Percentiles rank a stretch among this genome's conserved stretches.
phyloP scores from a whole-genome alignment of 78 protist species.

The Protostelium mycophagum region DNA sequence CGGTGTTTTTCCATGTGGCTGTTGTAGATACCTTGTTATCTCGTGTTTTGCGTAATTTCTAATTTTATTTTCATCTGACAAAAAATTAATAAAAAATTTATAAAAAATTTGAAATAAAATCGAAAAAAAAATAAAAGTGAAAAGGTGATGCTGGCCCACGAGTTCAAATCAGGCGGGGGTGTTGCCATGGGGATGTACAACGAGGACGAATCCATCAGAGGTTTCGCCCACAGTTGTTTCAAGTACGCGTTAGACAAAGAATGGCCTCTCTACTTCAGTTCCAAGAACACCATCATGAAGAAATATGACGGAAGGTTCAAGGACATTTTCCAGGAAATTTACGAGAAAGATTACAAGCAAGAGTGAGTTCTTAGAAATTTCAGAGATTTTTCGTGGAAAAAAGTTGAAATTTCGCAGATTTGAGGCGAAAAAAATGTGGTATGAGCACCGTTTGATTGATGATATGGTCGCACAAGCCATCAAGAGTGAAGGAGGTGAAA shows the following conservation, averaged over 20 bases:
- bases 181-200: slow-evolving; percentile 93
- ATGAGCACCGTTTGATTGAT: slow-evolving; percentile 93
- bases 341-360: slow-evolving; percentile 22
- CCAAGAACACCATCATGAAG: slow-evolving; percentile 93
- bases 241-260: slow-evolving; percentile 55
- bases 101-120: no score
- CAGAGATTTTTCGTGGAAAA: not conserved
- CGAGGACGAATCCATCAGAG: slow-evolving; percentile 80
- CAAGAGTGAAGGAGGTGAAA: slow-evolving; percentile 37
- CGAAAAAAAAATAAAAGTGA: no score
- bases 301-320: slow-evolving; percentile 90
- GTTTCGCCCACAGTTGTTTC: slow-evolving; percentile 80
- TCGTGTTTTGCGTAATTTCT: no score
- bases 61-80: no score
- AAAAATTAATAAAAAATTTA: not conserved
- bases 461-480: slow-evolving; percentile 89
- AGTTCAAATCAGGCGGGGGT: slow-evolving; percentile 66
- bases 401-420: slow-evolving; percentile 16
- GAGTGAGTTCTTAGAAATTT: not conserved
- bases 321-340: slow-evolving; percentile 81
- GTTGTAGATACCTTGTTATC: no score
- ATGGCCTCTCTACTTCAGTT: slow-evolving; percentile 73
- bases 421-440: slow-evolving; percentile 52
- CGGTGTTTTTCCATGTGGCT: no score
- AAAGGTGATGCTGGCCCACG: no score